Percentiles rank a stretch among this genome's conserved stretches.
Conservation (phyloP, 106 monocot genomes). For the Platanthera guangdongensis region DNA sequence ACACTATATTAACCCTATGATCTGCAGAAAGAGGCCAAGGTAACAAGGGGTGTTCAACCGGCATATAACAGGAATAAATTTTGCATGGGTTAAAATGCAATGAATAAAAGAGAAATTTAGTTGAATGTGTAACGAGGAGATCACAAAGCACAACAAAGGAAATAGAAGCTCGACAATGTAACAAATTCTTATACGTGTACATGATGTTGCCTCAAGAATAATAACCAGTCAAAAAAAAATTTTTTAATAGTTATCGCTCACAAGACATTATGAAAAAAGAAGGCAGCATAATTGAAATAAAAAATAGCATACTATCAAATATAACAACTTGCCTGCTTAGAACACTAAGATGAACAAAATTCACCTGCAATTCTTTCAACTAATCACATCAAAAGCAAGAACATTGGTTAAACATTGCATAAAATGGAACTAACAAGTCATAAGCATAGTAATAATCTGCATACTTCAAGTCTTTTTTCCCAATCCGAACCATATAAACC, state of each 20-base stretch:
- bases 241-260: not conserved
- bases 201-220: not conserved
- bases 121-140: not conserved
- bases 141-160: not conserved
- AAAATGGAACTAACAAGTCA: not conserved
- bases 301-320: not conserved
- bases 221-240: not conserved
- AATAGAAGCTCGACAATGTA: not conserved
- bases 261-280: not conserved
- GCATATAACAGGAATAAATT: not conserved
- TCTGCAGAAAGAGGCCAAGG: not conserved
- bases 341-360: conserved; percentile 68
- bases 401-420: conserved; percentile 5
- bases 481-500: conserved; percentile 72
- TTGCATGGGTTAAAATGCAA: not conserved
- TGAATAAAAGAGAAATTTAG: not conserved
- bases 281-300: not conserved
- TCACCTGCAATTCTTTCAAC: conserved; percentile 77
- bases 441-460: not conserved
- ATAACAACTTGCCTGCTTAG: conserved; percentile 51
- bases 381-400: conserved; percentile 10
- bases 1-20: not conserved
- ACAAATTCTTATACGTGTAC: not conserved
- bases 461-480: conserved; percentile 91
- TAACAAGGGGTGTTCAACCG: not conserved